A percentile compares a stretch with the other conserved stretches of the same genome.
phyloP scores from a whole-genome alignment of 1,139 yeast genomes.

The Oligophagozyma castellii region DNA sequence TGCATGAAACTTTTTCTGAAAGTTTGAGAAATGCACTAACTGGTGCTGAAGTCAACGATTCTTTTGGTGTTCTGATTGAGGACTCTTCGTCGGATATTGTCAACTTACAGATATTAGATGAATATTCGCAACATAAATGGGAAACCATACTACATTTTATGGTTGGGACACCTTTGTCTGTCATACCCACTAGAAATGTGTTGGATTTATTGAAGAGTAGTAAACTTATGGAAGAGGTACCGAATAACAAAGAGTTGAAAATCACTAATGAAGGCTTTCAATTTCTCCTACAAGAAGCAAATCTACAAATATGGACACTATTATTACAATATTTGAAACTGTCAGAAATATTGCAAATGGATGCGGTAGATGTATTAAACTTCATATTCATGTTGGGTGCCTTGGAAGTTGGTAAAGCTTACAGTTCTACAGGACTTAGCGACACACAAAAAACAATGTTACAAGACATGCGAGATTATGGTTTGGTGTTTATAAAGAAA shows the following conservation, averaged over 20 bases:
- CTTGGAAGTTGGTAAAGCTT: constrained; percentile 78
- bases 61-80: constrained; percentile 41
- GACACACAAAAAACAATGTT: constrained; percentile 79
- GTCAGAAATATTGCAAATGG: constrained; percentile 79
- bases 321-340: constrained; percentile 74
- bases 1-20: constrained; percentile 61
- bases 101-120: constrained; percentile 52
- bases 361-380: constrained; percentile 89
- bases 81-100: constrained; percentile 34
- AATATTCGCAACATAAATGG: constrained; percentile 80
- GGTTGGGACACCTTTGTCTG: constrained; percentile 77
- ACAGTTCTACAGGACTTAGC: constrained; percentile 55
- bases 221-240: constrained; percentile 66
- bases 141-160: constrained; percentile 90
- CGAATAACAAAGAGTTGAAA: constrained; percentile 35
- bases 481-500: constrained; percentile 69
- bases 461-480: constrained; percentile 83
- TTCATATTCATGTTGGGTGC: constrained; percentile 90
- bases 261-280: constrained; percentile 92
- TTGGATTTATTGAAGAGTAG: constrained; percentile 55
- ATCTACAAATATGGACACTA: constrained; percentile 91
- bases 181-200: constrained; percentile 57
- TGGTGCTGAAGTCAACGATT: constrained; percentile 42
- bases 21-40: constrained; percentile 76
- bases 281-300: constrained; percentile 79